Base-by-base conservation (phyloP, 768 basidiomycete species). In the Boletus insuetus region DNA sequence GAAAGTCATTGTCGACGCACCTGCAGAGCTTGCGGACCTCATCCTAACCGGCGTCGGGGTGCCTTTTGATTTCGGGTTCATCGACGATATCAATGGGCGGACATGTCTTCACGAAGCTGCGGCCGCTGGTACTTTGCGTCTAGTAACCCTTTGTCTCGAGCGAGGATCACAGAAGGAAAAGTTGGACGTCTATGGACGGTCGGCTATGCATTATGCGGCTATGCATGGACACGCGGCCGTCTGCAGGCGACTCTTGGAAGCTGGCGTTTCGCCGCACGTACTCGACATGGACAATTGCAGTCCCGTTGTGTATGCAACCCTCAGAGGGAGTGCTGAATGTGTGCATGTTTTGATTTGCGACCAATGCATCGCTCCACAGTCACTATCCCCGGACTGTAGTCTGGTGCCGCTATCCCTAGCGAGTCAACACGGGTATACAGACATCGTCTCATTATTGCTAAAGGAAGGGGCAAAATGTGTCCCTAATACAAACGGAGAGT, bases 1-100 rank as follows among this genome's bases (percentile, higher is more conserved):
- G 97, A 89, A 92, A 66, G 86, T 91, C 14, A 84, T 90, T 55
- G 83, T 94, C 48, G 89, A 91, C 58, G 91, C 93, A 10, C 85
- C 87, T 44, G 70, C 77, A 3, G 81, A 82, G n/a, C 75, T 91
- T 41, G 86, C 82, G 19, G 86, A 92, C 64, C 74, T 92, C 47
- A 88, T 94, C 44, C 74, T 94, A 29, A 74, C 84, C 32, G 83
- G 87, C 16, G 73, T 88, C 19, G 76, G 78, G 24, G 75, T 73
- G 14, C 84, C 87, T 0, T 92, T 98, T 68, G 91, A 98, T 71
- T 98, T 93, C 68, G 78, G 80, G 45, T 98, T 93, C 67, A 80
- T 98, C 45, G 97, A 98, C 68, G 94, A 98, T 62, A 99, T 99
- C 76, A 98, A 98, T 68, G 91, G 89, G 40, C 84, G 97, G 35